Evolutionary conservation across 2,329 filamentous ascomycete species (phyloP).

Genomic region (Drechslerella dactyloides): DNA sequence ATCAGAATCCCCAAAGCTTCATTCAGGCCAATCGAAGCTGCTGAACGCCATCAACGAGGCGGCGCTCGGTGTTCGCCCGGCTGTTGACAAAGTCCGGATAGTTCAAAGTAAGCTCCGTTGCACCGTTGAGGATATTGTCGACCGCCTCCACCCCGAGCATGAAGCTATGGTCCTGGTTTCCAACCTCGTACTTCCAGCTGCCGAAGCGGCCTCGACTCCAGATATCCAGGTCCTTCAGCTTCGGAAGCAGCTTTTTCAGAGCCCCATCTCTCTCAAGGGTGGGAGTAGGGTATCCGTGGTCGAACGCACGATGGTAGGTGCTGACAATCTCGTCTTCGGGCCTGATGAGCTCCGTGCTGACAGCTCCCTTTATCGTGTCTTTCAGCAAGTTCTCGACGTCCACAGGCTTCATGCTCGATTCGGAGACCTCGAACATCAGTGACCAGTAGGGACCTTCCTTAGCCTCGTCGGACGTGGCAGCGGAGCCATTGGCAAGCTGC

Average conservation of each 20-base stretch:
- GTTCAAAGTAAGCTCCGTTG: constrained; percentile 90
- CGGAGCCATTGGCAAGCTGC: constrained; percentile 83
- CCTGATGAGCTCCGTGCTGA: constrained; percentile 97
- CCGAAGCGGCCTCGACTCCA: constrained; percentile 96
- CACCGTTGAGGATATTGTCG: constrained; percentile 86
- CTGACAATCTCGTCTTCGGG: constrained; percentile 92
- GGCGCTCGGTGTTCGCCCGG: constrained; percentile 58
- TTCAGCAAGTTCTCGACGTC: constrained; percentile 81
- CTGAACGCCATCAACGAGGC: constrained; percentile 57
- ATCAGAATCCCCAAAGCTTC: not conserved
- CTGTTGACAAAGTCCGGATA: constrained; percentile 93
- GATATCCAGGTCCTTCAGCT: constrained; percentile 88
- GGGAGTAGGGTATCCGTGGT: constrained; percentile 97
- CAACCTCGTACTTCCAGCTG: constrained; percentile 93
- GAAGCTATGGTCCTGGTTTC: constrained; percentile 78
- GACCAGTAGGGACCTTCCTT: constrained; percentile 98
- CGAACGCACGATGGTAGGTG: constrained; percentile 96
- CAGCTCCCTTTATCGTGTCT: constrained; percentile 92
- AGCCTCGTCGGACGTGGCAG: constrained; percentile 73
- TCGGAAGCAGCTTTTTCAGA: constrained; percentile 88
- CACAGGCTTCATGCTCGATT: constrained; percentile 94
- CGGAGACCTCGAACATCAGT: constrained; percentile 98
- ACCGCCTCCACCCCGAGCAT: constrained; percentile 95
- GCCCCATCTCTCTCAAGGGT: constrained; percentile 93
- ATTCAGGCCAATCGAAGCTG: constrained; percentile 22